Conservation (phyloP, 163 green algal genomes). For the Coccomyxa subellipsoidea region DNA sequence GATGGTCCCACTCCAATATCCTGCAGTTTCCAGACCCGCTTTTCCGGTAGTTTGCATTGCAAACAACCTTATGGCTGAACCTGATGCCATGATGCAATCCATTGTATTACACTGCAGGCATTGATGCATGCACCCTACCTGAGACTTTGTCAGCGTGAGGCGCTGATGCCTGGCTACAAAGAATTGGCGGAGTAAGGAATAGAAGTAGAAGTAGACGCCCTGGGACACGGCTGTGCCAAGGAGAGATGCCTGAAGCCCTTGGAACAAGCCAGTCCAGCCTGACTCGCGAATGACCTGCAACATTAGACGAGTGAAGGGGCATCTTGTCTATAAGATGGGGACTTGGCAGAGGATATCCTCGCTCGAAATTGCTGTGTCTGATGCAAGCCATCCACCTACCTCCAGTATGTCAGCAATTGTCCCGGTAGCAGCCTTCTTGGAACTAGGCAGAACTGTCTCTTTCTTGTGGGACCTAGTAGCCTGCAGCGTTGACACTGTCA, state of each 20-base stretch:
- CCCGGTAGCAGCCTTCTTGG: slow-evolving; percentile 15
- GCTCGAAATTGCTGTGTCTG: not conserved
- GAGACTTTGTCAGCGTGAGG: not conserved
- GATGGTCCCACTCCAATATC: slow-evolving; percentile 64
- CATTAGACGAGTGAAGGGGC: not conserved
- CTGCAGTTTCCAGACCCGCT: not conserved
- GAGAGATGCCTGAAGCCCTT: slow-evolving; percentile 68
- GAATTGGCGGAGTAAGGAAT: slow-evolving; percentile 30
- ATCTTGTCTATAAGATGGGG: not conserved
- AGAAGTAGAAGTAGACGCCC: slow-evolving; percentile 93
- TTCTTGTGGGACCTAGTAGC: slow-evolving; percentile 32
- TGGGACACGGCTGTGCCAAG: slow-evolving; percentile 79
- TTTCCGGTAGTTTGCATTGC: not conserved
- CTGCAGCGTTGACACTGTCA: slow-evolving; percentile 67
- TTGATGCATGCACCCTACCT: slow-evolving; percentile 16
- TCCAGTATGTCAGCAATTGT: slow-evolving; percentile 19
- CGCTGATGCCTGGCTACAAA: not conserved
- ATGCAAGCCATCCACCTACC: slow-evolving; percentile 5
- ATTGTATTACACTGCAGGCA: not conserved
- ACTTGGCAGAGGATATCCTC: too few relatives aligned
- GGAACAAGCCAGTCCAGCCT: slow-evolving; percentile 64
- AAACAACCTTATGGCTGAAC: not conserved
- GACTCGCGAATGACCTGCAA: slow-evolving; percentile 52
- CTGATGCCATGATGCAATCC: not conserved
- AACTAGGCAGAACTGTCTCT: slow-evolving; percentile 9